Base-by-base conservation (phyloP, 345 rosid species). In the Lepidium sativum region DNA sequence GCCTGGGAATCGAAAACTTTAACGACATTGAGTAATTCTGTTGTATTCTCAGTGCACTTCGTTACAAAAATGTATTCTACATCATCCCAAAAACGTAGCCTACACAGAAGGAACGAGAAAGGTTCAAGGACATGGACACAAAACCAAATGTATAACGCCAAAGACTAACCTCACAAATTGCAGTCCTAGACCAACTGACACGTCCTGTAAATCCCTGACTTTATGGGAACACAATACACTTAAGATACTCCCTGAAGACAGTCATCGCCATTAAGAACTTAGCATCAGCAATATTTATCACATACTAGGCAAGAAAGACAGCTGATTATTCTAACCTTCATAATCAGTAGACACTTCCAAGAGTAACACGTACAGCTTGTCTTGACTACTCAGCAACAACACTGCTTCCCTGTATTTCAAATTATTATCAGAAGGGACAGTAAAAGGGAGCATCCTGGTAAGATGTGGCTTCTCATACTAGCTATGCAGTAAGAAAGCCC, bases 141-240 rank as follows among this genome's bases (percentile, higher is more conserved):
- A 47, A 20, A 38, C 8, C 42, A 55, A 13, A 45, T 48, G 12
- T 49, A 54, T 52, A 43, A 38, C 48, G 11, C 6, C 61, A 34
- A 41, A 56, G 43, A 78, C 88, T 60, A 67, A 92, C 98, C 97
- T 89, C 76, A 84, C 74, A 73, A 86, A 69, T 79, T 87, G 98
- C 73, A 89, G 90, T 65, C 96, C 89, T 43, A 92, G 64, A 70
- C 98, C 91, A 42, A 87, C 75, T 55, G 80, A 64, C 56, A 89
- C 77, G 60, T 83, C 86, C 71, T 74, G 74, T 72, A 89, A 78
- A 63, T 86, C 97, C 67, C 75, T 91, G 78, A 81, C 68, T 69
- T 52, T 74, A 76, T 87, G 91, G 70, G 82, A 75, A 60, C 83
- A 83, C 72, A 83, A 72, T 68, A 83, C 68, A 74, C 84, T 87